phyloP scores from a whole-genome alignment of 2,329 filamentous ascomycete species.

The Pseudocercospora cruenta region DNA sequence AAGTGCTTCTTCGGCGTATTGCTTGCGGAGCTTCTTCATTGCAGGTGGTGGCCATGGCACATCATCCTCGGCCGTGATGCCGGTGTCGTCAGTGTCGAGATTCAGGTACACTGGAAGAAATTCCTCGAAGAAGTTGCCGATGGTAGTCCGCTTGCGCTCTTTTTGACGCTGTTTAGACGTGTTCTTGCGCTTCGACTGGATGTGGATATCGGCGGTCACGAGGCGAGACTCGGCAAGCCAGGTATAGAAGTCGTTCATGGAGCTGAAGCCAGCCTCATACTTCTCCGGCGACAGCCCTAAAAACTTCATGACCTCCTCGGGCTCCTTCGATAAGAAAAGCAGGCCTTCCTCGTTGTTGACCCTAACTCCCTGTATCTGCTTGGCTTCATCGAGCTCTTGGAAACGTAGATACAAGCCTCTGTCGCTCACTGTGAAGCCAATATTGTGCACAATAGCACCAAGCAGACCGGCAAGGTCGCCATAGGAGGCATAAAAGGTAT shows the following conservation, averaged over 20 bases:
- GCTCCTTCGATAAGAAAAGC: constrained; percentile 64
- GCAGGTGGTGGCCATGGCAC: neutral
- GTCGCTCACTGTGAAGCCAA: constrained; percentile 69
- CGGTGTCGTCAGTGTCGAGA: constrained; percentile 1
- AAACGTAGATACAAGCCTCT: constrained; percentile 67
- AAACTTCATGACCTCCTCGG: constrained; percentile 62
- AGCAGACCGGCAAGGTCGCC: constrained; percentile 72
- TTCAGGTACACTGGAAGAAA: constrained; percentile 61
- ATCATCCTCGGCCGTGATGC: neutral
- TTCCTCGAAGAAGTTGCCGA: constrained; percentile 63
- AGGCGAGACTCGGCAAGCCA: constrained; percentile 64
- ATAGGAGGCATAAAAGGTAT: constrained; percentile 69
- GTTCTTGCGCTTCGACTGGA: constrained; percentile 35
- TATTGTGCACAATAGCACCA: constrained; percentile 64
- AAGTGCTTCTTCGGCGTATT: constrained; percentile 60
- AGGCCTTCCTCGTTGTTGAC: constrained; percentile 51
- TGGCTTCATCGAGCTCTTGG: constrained; percentile 64
- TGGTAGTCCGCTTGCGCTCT: constrained; percentile 60
- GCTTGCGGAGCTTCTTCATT: constrained; percentile 42
- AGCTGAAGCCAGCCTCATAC: constrained; percentile 60
- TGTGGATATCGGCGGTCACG: constrained; percentile 52
- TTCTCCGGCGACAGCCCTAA: constrained; percentile 59
- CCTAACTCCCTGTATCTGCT: constrained; percentile 40
- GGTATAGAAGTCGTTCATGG: constrained; percentile 60
- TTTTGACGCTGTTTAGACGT: constrained; percentile 61